Evolutionary conservation across 169 alveolate species (phyloP).

Genomic region (Babesia ovata): DNA sequence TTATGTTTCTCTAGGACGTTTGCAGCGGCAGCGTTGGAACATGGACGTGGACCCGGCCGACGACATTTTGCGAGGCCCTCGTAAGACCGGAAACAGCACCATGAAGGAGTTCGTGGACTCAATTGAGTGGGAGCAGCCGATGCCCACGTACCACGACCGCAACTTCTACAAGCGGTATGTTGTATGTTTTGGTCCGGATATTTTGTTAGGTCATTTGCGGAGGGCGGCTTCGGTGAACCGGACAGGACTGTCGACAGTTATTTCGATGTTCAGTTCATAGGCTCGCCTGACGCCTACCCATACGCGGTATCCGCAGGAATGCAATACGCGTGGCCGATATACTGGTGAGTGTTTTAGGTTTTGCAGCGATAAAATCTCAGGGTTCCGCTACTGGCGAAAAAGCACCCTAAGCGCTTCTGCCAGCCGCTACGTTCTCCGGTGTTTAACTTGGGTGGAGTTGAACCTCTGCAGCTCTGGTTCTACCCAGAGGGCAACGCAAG

Average conservation of each 20-base stretch:
- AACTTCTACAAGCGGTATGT: constrained; percentile 71
- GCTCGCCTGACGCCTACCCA: constrained; percentile 82
- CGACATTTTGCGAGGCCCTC: constrained; percentile 82
- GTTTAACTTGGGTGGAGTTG: constrained; percentile 85
- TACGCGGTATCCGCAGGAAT: constrained; percentile 78
- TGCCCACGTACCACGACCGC: constrained; percentile 68
- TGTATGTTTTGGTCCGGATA: background rate
- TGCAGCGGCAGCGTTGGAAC: constrained; percentile 77
- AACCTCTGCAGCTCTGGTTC: constrained; percentile 85
- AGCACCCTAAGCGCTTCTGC: constrained; percentile 77
- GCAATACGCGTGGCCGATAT: constrained; percentile 81
- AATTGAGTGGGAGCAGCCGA: constrained; percentile 77
- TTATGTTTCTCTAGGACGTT: constrained; percentile 14
- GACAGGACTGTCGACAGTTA: constrained; percentile 75
- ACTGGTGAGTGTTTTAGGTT: constrained; percentile 56
- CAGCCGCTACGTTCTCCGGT: constrained; percentile 82
- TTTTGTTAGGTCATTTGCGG: constrained; percentile 70
- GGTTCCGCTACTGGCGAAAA: constrained; percentile 80
- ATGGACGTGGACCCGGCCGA: constrained; percentile 65
- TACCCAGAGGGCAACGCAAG: constrained; percentile 82
- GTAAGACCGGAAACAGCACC: constrained; percentile 67
- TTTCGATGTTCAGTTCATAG: constrained; percentile 84
- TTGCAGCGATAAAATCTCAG: background rate
- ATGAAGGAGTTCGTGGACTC: constrained; percentile 74
- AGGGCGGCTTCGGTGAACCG: constrained; percentile 78